Base-by-base conservation (phyloP, 2,329 filamentous ascomycete genomes). In the Lojkania enalia region DNA sequence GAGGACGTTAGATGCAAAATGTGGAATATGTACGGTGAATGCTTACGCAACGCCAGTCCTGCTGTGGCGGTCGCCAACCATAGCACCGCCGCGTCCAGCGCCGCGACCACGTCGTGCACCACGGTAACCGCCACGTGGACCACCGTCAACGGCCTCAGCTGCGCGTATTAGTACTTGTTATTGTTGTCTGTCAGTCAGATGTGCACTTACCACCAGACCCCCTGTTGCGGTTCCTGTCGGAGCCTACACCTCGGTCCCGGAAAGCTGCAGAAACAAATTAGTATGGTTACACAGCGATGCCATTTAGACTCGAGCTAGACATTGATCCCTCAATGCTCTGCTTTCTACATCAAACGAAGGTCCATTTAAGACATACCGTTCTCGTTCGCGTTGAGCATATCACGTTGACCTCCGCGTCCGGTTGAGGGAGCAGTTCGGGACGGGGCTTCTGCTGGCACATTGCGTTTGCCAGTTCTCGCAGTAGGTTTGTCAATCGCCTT, bases 401-500 rank as follows among this genome's bases (percentile, higher is more conserved):
- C 78, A 69, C 84, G 77, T 33, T 52, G 55, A 39, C 54, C 52
- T 25, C 60, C 51, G 35, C 60, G 48, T 19, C 11, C 21, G 19
- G 23, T 3, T 12, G 35, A 20, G 20, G 30, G 30, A 23, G 72
- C 54, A 47, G 66, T 61, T 51, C 69, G 69, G 46, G 60, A 58
- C 47, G 87, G 84, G 66, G 83, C 81, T 71, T 90, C 84, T 71
- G 84, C 83, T 70, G 87, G 85, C 70, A 82, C 86, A 77, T 92
- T 91, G 78, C 90, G 89, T 86, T 96, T 96, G 72, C 82, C 83
- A 71, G 82, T 81, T 73, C 90, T 86, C 67, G 83, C 78, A 60
- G 79, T 75, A 58, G 84, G 82, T 84, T 94, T 95, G 74, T 96
- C 90, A 71, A 94, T 82, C 72, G 88, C 87, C 83, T 90, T 94